Evolutionary conservation across 2,329 filamentous ascomycete species (phyloP).

Genomic region (Paecilomyces formosus): DNA sequence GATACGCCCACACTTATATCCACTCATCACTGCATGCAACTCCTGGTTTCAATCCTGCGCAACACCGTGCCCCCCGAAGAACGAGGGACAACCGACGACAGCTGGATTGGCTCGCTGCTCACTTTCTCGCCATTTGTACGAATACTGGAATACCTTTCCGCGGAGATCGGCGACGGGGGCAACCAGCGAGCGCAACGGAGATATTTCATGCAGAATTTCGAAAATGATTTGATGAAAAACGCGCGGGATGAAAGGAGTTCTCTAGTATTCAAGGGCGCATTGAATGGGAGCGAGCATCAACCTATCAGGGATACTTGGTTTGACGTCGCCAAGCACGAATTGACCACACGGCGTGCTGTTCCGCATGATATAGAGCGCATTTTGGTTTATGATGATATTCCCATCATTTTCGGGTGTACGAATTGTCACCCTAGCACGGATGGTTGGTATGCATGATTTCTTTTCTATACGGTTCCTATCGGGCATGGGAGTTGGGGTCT

Average conservation of each 20-base stretch:
- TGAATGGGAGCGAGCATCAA: slow-evolving; percentile 21
- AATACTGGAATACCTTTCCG: slow-evolving; percentile 36
- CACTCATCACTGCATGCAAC: slow-evolving; percentile 34
- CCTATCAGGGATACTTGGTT: slow-evolving; percentile 34
- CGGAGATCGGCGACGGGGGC: slow-evolving; percentile 35
- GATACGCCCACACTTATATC: slow-evolving; percentile 31
- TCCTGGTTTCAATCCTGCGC: slow-evolving; percentile 32
- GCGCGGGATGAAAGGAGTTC: slow-evolving; percentile 31
- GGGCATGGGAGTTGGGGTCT: not conserved
- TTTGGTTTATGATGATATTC: slow-evolving; percentile 24
- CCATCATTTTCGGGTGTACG: slow-evolving; percentile 28
- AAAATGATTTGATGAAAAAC: slow-evolving; percentile 29
- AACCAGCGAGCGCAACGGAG: slow-evolving; percentile 33
- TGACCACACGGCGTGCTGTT: slow-evolving; percentile 18
- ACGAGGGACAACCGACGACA: slow-evolving; percentile 21
- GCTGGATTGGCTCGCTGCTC: slow-evolving; percentile 35
- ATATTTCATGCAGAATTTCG: slow-evolving; percentile 37
- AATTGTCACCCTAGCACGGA: slow-evolving; percentile 18
- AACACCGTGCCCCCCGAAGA: slow-evolving; percentile 29
- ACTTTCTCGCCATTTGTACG: slow-evolving; percentile 31
- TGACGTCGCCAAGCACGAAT: slow-evolving; percentile 24
- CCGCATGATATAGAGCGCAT: slow-evolving; percentile 28
- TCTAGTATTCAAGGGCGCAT: slow-evolving; percentile 25
- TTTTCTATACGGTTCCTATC: not conserved
- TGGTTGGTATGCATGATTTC: slow-evolving; percentile 25